These are phyloP conservation scores for Anethum foeniculum DNA, from an alignment of 140 eudicot species.

Conservation along the genomic window DNA sequence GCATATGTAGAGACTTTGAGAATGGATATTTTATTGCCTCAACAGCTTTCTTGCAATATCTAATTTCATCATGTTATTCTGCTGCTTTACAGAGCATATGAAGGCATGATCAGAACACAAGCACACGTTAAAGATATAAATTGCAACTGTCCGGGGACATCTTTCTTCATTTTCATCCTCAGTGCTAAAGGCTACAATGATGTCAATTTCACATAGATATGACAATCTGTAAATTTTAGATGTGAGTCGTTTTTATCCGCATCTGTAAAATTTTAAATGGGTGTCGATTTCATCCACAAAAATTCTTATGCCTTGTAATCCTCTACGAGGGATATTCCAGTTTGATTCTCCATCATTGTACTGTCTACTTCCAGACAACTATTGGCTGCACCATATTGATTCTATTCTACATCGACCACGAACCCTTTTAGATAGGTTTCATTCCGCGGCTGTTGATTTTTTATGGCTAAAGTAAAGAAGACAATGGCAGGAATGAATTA, in stretches of 20 bases:
- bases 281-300: background rate
- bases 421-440: background rate
- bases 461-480: background rate
- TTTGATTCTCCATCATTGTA: background rate
- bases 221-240: no score
- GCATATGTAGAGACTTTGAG: background rate
- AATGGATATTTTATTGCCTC: background rate
- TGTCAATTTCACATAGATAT: background rate
- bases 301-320: conserved; percentile 1
- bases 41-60: background rate
- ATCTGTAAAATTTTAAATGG: background rate
- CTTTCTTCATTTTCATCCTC: background rate
- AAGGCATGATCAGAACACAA: background rate
- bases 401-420: background rate
- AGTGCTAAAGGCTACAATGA: background rate
- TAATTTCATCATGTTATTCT: background rate
- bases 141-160: background rate
- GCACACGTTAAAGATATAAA: background rate
- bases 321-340: background rate
- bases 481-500: background rate
- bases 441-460: background rate
- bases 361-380: background rate
- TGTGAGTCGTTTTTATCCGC: no score
- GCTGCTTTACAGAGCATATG: conserved; percentile 8
- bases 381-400: background rate